Base-by-base conservation (phyloP, 805 yeast species). In the Saccharomycopsis vini region DNA sequence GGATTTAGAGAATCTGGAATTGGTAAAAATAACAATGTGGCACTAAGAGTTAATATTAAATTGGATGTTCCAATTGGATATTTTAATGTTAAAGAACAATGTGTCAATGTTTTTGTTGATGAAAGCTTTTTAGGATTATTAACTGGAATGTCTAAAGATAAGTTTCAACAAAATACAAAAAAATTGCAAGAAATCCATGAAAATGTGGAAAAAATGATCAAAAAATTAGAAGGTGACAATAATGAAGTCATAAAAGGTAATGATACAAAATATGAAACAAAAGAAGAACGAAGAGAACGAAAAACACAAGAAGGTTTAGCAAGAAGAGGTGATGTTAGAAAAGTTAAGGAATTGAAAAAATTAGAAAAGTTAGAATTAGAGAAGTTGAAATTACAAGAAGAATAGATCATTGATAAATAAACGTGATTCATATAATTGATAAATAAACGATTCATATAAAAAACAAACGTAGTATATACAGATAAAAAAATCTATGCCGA, bases 1-100 rank as follows among this genome's bases (percentile, higher is more conserved):
- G 95, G 95, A 2, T 87, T 81, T 55, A 69, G 95, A 54, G 95
- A 87, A 59, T 72, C 85, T 24, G 95, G 95, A 1, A 84, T 87
- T 37, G 94, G 94, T 5, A 69, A 79, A 24, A 84, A 86, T 54
- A 74, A 77, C 52, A 67, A 81, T 10, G 94, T 87, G 5, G 95
- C 88, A 0, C 73, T 87, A 16, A 67, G 95, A 50, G 81, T 77
- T 1, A 77, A 86, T 3, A 77, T 87, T 45, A 75, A 75, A 49
- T 59, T 87, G 20, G 95, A 87, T 56, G 68, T 79, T 0, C 95
- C 95, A 1, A 73, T 86, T 26, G 95, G 89, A 0, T 74, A 62
- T 52, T 58, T 70, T 10, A 56, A 62, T 18, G 64, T 62, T 3
- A 38, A 37, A 16, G 33, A 34, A 18, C 38, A 33, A 5, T 44